Base-by-base conservation (phyloP, 176 grass and related monocot species). In the Avena sativa region DNA sequence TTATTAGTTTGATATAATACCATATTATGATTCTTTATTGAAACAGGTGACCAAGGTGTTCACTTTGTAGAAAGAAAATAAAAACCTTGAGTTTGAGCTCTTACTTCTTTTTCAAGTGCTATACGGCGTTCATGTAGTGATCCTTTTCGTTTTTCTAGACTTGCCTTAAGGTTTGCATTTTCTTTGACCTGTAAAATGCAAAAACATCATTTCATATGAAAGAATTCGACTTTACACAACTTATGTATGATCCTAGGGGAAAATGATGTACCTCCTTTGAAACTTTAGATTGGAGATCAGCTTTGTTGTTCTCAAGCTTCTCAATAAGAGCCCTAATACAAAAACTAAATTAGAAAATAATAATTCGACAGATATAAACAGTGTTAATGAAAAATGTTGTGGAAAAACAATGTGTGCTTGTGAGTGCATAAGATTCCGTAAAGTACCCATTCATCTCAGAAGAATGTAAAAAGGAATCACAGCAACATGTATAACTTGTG, bases 41-140 rank as follows among this genome's bases (percentile, higher is more conserved):
- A 69, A 40, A 68, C 43, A 80, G 79, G 19, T 74, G 4, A 50
- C 50, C 68, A 52, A 21, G 19, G 20, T 15, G 28, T 62, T 81
- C 36, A 90, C 65, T 80, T 70, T 80, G 36, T 44, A 87, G 43
- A 80, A 87, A 78, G 67, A 44, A 70, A 93, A 69, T 61, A 48
- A 69, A 78, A 85, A 17, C 52, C 17, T 38, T 63, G 71, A 74
- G 40, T 68, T 79, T 81, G 79, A 79, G 66, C 36, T 84, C 94
- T 93, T 96, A 96, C 97, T 85, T 99, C 97, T 86, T 91, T 91
- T 90, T 90, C 94, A 82, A 99, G 97, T 81, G 89, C 89, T 82
- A 91, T 78, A 78, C 92, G 86, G 16, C 82, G 92, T 61, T 96
- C 87, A 91, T 79, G 87, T 71, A 96, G 50, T 85, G 77, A 77